phyloP scores from a whole-genome alignment of 805 yeast species.

The Candida vartiovaarae region DNA sequence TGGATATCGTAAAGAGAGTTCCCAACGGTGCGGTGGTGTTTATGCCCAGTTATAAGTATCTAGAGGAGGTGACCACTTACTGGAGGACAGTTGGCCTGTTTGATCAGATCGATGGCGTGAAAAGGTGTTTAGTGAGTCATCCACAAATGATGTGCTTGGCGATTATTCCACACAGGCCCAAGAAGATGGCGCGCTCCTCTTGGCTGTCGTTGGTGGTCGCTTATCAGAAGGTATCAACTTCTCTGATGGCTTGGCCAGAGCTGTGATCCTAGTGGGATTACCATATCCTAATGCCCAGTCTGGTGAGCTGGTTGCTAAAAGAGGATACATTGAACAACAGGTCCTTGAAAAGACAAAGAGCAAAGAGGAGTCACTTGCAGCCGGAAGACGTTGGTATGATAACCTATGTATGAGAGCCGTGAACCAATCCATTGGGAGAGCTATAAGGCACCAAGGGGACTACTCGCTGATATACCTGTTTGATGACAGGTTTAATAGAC shows the following conservation, averaged over 20 bases:
- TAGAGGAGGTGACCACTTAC: constrained; percentile 37
- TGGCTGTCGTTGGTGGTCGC: constrained; percentile 90
- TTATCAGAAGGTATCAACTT: constrained; percentile 93
- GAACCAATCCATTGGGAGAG: constrained; percentile 88
- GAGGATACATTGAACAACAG: constrained; percentile 51
- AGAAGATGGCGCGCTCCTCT: constrained; percentile 52
- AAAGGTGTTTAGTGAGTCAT: constrained; percentile 54
- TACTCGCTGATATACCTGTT: constrained; percentile 69
- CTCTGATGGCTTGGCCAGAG: constrained; percentile 80
- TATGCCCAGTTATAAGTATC: constrained; percentile 77
- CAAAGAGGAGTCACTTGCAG: constrained; percentile 36
- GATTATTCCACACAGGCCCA: constrained; percentile 42
- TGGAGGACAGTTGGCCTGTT: constrained; percentile 44
- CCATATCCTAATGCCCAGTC: constrained; percentile 85
- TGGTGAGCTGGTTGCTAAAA: constrained; percentile 72
- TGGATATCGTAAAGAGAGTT: constrained; percentile 34
- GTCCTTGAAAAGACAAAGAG: constrained; percentile 44
- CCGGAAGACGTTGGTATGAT: constrained; percentile 58
- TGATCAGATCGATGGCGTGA: constrained; percentile 29
- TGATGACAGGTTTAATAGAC: constrained; percentile 51
- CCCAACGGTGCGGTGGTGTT: constrained; percentile 79
- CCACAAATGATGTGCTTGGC: constrained; percentile 39
- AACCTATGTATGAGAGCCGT: constrained; percentile 86
- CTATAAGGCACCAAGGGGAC: constrained; percentile 78
- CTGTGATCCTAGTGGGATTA: constrained; percentile 77